These are phyloP conservation scores for Aspergillus bertholletiae DNA, from an alignment of 495 filamentous ascomycete species.

Conservation along the genomic window DNA sequence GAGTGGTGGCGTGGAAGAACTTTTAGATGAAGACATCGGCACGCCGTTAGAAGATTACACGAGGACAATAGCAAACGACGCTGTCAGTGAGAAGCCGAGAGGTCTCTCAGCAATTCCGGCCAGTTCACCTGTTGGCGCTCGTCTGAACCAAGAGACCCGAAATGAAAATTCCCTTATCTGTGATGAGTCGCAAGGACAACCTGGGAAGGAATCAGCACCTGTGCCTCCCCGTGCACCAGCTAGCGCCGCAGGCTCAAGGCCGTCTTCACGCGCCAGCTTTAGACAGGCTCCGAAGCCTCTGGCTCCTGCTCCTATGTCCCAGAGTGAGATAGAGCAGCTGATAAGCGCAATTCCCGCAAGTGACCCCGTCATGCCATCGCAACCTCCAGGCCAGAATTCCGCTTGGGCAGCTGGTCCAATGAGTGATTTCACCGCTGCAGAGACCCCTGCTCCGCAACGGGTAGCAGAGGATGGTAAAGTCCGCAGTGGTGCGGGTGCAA, in stretches of 20 bases:
- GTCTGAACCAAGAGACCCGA: conserved; percentile 18
- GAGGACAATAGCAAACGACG: conserved; percentile 31
- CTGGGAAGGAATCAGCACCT: conserved; percentile 15
- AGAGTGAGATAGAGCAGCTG: conserved; percentile 31
- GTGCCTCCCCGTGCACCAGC: conserved; percentile 22
- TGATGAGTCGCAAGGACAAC: conserved; percentile 15
- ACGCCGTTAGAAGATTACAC: conserved; percentile 32
- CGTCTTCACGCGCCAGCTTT: conserved; percentile 35
- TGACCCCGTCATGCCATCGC: conserved; percentile 49
- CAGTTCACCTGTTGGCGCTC: conserved; percentile 25
- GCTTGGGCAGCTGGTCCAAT: conserved; percentile 46
- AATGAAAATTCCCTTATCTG: conserved; percentile 17
- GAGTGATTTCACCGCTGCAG: conserved; percentile 35
- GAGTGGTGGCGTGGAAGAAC: conserved; percentile 67
- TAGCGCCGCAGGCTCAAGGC: conserved; percentile 28
- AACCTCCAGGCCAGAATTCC: conserved; percentile 36
- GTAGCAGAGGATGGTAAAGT: conserved; percentile 24
- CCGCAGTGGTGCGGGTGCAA: conserved; percentile 36
- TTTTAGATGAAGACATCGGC: conserved; percentile 48
- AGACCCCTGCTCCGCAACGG: conserved; percentile 27
- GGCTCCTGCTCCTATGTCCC: conserved; percentile 37
- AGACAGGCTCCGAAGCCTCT: conserved; percentile 37
- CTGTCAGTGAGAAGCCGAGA: conserved; percentile 39
- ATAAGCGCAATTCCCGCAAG: conserved; percentile 50
- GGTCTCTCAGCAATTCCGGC: conserved; percentile 35